Base-by-base conservation (phyloP, 139 green algal species). In the Zygnema circumcarinatum region DNA sequence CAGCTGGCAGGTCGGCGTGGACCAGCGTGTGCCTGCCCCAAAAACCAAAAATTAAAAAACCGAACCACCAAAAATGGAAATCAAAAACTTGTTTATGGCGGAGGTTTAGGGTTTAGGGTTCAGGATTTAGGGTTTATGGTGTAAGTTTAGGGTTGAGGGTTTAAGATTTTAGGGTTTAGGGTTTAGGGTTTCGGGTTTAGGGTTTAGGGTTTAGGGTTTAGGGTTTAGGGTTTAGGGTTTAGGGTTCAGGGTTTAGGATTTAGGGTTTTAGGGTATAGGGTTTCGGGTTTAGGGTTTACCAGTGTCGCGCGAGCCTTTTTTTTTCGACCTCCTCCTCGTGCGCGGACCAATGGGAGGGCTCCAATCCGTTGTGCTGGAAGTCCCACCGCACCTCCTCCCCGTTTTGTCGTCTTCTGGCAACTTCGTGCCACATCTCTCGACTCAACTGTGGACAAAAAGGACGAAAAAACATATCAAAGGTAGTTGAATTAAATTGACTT, bases 21-120 rank as follows among this genome's bases (percentile, higher is more conserved):
- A 78, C 69, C 69, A 78, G 69, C 3, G 69, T 20, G 11, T 41
- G 69, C 69, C 69, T 78, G 69, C 16, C 11, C 7, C 47, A 62
- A 62, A 25, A 7, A 62, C 16, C 16, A 62, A 7, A 62, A 62
- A 7, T 16, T 25, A 7, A 7, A 62, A 7, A 7, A 62, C 16
- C 7, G 16, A 16, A 16, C 47, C 47, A 25, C 47, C 47, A 16
- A 25, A 25, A 62, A 7, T 25, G 7, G 47, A 16, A 62, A 62
- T 62, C 16, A 62, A 7, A 62, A 62, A 62, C 47, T 7, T 7
- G 47, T 62, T 62, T 62, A 25, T 62, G 47, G 47, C 7, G 47
- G 47, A 25, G 16, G 47, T 62, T 62, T 62, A 62, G 47, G 47
- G 47, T 62, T 62, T 62, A 25, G 47, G 47, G 47, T 62, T 62